Base-by-base conservation (phyloP, 202 grass and related monocot genomes). In the Miscanthus sacchariflorus region DNA sequence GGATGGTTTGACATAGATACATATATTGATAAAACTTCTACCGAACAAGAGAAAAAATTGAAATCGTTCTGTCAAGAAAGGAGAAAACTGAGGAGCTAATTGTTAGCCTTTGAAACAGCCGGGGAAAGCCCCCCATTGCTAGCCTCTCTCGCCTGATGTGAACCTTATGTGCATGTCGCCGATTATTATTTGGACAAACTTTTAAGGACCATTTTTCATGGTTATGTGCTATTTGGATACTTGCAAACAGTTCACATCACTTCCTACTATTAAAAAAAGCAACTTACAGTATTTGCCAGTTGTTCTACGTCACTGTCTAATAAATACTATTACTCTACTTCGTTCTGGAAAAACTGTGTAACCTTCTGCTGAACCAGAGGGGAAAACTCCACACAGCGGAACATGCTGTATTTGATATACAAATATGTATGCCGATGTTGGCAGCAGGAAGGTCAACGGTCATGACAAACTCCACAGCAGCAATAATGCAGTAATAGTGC, bases 191-290 rank as follows among this genome's bases (percentile, higher is more conserved):
- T 44, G 2, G 46, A 9, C n/a, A 23, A 56, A 6, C 77, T 35
- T 35, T 77, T 1, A 19, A 15, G 14, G 5, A 38, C n/a, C 7
- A 49, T 50, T 50, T 79, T 61, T 39, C 40, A 50, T 66, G 77
- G 18, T 50, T 27, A 46, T 66, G 40, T 66, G 68, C 28, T 81
- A 5, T 81, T 65, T 87, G 77, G 27, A 40, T 81, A 50, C 76
- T 48, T 80, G 77, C 59, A 71, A 74, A 27, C 42, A 66, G 21
- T 81, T 49, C 27, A 74, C 8, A 65, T 50, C 68, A 45, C 35
- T 35, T 35, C 35, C 35, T 35, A 35, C 35, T 35, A 35, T 35
- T 35, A 35, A 35, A 35, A 35, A 35, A 35, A 35, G 35, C 35
- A 35, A 35, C 35, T 35, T 35, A 35, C 35, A 35, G 35, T 35